Evolutionary conservation across 2,329 filamentous ascomycete species (phyloP), one percentile per base, ranked within the genome.

Genomic region (Helotiales sp.): DNA sequence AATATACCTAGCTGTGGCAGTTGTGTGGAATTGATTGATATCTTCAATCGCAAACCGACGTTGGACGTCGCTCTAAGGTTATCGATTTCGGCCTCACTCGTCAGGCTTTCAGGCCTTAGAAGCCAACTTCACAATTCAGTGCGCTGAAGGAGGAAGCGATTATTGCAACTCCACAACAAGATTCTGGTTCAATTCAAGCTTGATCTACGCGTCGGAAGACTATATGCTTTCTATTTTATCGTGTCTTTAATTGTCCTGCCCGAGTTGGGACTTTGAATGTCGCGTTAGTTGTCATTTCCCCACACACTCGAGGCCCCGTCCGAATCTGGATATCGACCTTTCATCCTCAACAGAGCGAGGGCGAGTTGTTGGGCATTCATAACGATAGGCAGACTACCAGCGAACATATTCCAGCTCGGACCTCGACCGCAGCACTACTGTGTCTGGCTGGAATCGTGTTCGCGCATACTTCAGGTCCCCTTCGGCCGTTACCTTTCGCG

Each of bases 181-280:
- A 63, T 67, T 65, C 66, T 51, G 36, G 57, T 53, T 56, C 55
- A 54, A 65, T 63, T 63, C 54, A 65, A 68, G 60, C 64, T 69
- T 63, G 52, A 64, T 68, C 57, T 63, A 71, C 69, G 69, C 68
- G 69, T 70, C 68, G 63, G 61, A 70, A 66, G 55, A 22, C 56
- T 50, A 46, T 54, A 61, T 57, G 38, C 59, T 63, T 60, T 52
- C 36, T 51, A 36, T 61, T 64, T 46, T 55, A 57, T 60, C 53
- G 57, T 64, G 54, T 59, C 46, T 51, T 58, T 62, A 54, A 63
- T 64, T 64, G 52, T 59, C 59, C 36, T 48, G 55, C 24, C 24
- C 36, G 49, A 36, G 54, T 64, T 63, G 62, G 61, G 58, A 52
- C 54, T 51, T 55, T 29, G 62, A 66, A 65, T 42, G 50, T 58